Conservation (phyloP, 2,329 filamentous ascomycete species). For the Aurifilum marmelostoma region DNA sequence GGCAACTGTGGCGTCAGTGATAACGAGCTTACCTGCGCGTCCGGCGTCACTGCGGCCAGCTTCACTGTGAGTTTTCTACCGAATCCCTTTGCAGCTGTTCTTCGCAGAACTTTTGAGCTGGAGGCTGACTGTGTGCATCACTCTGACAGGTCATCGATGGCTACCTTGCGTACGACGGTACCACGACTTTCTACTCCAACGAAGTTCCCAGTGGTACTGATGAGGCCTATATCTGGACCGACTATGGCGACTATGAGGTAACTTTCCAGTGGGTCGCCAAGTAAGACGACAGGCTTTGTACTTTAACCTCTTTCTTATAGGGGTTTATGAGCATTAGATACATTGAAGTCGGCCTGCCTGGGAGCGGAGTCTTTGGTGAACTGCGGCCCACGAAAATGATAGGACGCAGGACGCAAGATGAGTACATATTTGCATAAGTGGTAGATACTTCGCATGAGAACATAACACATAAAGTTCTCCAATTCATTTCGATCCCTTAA, state of each 20-base stretch:
- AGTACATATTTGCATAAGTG: not conserved
- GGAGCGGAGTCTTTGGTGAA: not conserved
- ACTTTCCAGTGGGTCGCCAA: slow-evolving; percentile 21
- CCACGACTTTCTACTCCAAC: slow-evolving; percentile 24
- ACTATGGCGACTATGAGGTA: slow-evolving; percentile 16
- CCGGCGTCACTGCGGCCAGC: slow-evolving; percentile 39
- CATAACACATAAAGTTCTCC: not conserved
- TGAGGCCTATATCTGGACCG: slow-evolving; percentile 12
- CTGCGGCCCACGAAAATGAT: not conserved
- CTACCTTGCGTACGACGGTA: slow-evolving; percentile 23
- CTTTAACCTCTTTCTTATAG: not conserved
- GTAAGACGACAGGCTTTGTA: not conserved
- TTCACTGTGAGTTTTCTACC: slow-evolving; percentile 10
- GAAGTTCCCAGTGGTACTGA: slow-evolving; percentile 5
- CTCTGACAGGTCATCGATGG: slow-evolving; percentile 7
- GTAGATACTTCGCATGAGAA: not conserved
- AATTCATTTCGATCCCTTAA: not conserved
- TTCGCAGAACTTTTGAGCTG: not conserved
- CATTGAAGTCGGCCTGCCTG: not conserved
- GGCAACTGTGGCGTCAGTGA: slow-evolving; percentile 60
- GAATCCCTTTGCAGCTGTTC: not conserved
- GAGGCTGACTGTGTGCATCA: not conserved
- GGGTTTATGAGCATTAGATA: not conserved
- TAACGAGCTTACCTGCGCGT: slow-evolving; percentile 59
- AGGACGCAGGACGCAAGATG: not conserved